Evolutionary conservation across 352 stramenopile species (phyloP).

Genomic region (Aphanomyces stellatus): DNA sequence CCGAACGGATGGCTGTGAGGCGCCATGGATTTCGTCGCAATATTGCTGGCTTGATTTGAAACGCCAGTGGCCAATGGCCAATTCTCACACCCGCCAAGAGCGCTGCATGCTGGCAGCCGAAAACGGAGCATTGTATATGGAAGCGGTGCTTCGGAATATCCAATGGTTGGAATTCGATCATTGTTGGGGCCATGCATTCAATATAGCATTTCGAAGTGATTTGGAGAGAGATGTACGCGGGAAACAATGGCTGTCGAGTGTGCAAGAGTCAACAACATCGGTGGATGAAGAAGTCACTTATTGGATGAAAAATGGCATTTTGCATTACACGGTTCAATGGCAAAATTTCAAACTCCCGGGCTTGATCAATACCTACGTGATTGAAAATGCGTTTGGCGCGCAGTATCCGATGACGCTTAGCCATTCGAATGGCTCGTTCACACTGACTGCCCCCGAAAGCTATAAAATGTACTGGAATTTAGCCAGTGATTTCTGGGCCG

Average conservation of each 20-base stretch:
- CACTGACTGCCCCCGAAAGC: not conserved
- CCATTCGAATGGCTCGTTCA: not conserved
- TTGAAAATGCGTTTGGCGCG: slow-evolving; percentile 1
- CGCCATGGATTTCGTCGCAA: not conserved
- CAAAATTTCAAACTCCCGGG: slow-evolving; percentile 3
- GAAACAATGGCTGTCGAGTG: not conserved
- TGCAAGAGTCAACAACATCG: not conserved
- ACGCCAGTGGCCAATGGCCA: not conserved
- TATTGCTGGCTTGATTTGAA: slow-evolving; percentile 4
- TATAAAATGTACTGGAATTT: slow-evolving; percentile 15
- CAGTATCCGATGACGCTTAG: not conserved
- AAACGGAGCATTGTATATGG: slow-evolving; percentile 7
- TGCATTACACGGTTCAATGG: not conserved
- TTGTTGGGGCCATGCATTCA: not conserved
- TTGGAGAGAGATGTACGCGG: not conserved
- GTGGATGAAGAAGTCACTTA: not conserved
- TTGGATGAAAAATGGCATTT: not conserved
- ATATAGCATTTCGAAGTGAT: not conserved
- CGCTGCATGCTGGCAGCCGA: not conserved
- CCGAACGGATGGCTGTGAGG: not conserved
- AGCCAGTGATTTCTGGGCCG: slow-evolving; percentile 1
- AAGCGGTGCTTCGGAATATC: not conserved
- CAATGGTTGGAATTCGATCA: not conserved
- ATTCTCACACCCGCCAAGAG: not conserved
- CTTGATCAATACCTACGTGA: not conserved